Evolutionary conservation across 441 rosid genomes (phyloP), one percentile per base, ranked within the genome.

Genomic region (Rhodomyrtus psidioides): DNA sequence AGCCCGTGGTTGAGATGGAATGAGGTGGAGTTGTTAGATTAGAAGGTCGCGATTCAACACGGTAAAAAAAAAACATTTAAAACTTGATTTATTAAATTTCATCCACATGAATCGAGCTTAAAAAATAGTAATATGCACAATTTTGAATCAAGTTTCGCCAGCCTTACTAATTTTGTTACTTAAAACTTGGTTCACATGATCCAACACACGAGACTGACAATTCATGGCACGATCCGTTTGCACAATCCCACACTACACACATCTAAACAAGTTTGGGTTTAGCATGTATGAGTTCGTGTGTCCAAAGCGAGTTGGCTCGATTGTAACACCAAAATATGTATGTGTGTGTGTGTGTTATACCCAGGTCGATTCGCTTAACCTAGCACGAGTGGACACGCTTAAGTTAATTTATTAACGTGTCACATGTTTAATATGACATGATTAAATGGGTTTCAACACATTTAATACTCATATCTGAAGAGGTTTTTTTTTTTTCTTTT

Each of bases 211-310:
- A 39, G 24, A 13, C 26, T 4, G 12, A 10, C 26, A 21, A 70
- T 34, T 70, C 42, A 34, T 34, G 12, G 10, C 79, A 34, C 4
- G 2, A 1, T 26, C 49, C 15, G 39, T 10, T 70, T 34, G 79
- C n/a, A 10, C 0, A 1, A 17, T 5, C 2, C 2, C 4, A 34
- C 49, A 10, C 0, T 0, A 34, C 4, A 5, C 12, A 23, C n/a
- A 34, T 21, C 49, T 34, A 70, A 21, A 10, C 24, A 19, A 14
- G n/a, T 70, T 5, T 39, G 79, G 0, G 23, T 10, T 65, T 34
- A 34, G 49, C n/a, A 34, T 34, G 46, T 34, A 19, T 1, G 8
- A 65, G n/a, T 19, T 34, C 7, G 6, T 65, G 46, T 65, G n/a
- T 65, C 79, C 21, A 34, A 34, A 19, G 2, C 3, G 79, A 34